Evolutionary conservation across 441 rosid genomes (phyloP).

Genomic region (Arabidopsis hybrid): DNA sequence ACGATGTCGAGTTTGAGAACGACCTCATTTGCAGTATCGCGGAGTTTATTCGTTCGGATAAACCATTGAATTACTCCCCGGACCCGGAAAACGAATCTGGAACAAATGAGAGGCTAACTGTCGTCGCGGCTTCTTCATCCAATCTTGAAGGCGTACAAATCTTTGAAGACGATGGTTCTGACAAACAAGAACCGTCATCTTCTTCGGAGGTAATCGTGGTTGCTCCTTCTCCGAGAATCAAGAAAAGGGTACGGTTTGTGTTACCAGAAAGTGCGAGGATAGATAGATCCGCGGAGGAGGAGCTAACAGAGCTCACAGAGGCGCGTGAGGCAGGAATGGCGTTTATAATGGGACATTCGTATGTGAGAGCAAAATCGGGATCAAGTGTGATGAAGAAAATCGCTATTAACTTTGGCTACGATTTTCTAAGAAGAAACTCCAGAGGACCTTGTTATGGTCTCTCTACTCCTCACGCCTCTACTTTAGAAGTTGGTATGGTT

Average conservation of each 20-base stretch:
- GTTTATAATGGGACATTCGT: slow-evolving; percentile 79
- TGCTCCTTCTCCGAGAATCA: slow-evolving; percentile 46
- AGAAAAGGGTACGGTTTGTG: slow-evolving; percentile 74
- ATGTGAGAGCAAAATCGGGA: slow-evolving; percentile 83
- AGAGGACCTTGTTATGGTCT: slow-evolving; percentile 73
- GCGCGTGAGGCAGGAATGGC: slow-evolving; percentile 95
- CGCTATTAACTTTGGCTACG: slow-evolving; percentile 79
- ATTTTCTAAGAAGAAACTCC: slow-evolving; percentile 83
- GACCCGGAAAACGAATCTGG: slow-evolving; percentile 48
- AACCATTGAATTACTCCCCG: slow-evolving; percentile 28
- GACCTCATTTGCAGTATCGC: slow-evolving; percentile 79
- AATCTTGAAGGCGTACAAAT: slow-evolving; percentile 58
- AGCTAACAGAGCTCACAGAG: slow-evolving; percentile 76
- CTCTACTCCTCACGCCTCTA: slow-evolving; percentile 79
- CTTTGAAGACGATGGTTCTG: slow-evolving; percentile 52
- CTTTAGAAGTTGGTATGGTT: slow-evolving; percentile 90
- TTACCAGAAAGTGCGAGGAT: slow-evolving; percentile 72
- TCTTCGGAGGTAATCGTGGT: slow-evolving; percentile 37
- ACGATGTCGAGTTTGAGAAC: slow-evolving; percentile 76
- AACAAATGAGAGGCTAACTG: slow-evolving; percentile 61
- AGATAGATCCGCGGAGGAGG: slow-evolving; percentile 55
- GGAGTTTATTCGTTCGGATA: slow-evolving; percentile 77
- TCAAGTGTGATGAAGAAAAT: slow-evolving; percentile 72
- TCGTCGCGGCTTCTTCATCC: slow-evolving; percentile 74
- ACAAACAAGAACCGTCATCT: slow-evolving; percentile 26